phyloP scores from a whole-genome alignment of 176 grass and related monocot genomes.

The Triticum turgidum region DNA sequence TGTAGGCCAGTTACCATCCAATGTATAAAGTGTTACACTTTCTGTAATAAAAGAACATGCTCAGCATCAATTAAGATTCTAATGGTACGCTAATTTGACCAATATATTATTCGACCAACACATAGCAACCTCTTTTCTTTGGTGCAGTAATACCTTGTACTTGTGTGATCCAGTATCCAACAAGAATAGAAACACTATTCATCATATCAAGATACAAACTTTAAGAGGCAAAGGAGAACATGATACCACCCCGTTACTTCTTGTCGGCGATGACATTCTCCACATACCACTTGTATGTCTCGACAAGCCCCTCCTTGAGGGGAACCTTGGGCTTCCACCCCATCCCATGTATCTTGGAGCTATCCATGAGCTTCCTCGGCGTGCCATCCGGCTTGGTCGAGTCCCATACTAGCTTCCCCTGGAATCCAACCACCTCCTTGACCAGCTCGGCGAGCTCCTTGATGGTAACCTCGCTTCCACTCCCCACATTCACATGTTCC shows the following conservation, averaged over 20 bases:
- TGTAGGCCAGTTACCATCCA: not conserved
- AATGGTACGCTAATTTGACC: not conserved
- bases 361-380: constrained; percentile 87
- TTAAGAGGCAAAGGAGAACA: not conserved
- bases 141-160: constrained; percentile 7
- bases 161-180: constrained; percentile 6
- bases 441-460: constrained; percentile 73
- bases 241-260: constrained; percentile 15
- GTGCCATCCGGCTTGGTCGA: constrained; percentile 66
- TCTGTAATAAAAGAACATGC: not conserved
- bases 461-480: constrained; percentile 70
- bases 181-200: not conserved
- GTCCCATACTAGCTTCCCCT: constrained; percentile 70
- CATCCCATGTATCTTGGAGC: constrained; percentile 65
- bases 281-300: constrained; percentile 83
- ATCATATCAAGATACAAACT: not conserved
- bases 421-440: constrained; percentile 64
- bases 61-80: not conserved
- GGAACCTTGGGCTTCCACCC: constrained; percentile 66
- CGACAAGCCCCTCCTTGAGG: constrained; percentile 57
- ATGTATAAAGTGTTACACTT: not conserved
- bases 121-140: not conserved
- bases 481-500: constrained; percentile 77
- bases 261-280: constrained; percentile 45
- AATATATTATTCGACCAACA: constrained; percentile 30